Conservation (phyloP, 345 rosid species). For the Eucalyptus sp. region DNA sequence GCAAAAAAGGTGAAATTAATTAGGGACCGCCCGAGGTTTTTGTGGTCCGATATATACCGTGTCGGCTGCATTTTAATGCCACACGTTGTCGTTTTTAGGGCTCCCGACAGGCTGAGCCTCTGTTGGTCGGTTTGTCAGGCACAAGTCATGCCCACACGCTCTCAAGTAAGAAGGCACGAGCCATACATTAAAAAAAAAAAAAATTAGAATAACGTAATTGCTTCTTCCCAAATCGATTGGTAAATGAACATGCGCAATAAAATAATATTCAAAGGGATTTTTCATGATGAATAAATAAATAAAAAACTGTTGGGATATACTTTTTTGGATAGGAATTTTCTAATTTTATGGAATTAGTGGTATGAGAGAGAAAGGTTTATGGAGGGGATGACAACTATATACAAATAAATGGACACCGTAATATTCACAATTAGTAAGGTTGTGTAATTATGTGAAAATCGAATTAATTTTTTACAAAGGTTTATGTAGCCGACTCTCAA, state of each 20-base stretch:
- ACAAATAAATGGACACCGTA: accelerated
- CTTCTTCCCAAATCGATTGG: neutral
- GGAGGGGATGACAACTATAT: neutral
- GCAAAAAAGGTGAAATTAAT: neutral
- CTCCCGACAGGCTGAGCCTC: neutral
- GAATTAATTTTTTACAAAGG: neutral
- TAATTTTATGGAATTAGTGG: neutral
- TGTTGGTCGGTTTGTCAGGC: neutral
- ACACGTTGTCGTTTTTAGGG: neutral
- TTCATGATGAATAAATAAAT: neutral
- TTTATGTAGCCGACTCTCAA: neutral
- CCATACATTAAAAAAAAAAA: neutral
- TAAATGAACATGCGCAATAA: neutral
- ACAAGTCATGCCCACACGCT: neutral
- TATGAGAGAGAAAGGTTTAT: neutral
- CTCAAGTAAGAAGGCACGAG: neutral
- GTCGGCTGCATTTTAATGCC: neutral
- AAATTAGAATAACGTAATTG: neutral
- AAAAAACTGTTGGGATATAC: neutral
- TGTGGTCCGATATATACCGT: neutral
- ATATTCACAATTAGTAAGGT: neutral
- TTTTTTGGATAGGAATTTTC: neutral
- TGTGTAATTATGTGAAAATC: neutral
- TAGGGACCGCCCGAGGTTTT: neutral
- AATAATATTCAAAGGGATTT: neutral